These are phyloP conservation scores for Scutellaria minor DNA, from an alignment of 257 asterid species.

Conservation along the genomic window DNA sequence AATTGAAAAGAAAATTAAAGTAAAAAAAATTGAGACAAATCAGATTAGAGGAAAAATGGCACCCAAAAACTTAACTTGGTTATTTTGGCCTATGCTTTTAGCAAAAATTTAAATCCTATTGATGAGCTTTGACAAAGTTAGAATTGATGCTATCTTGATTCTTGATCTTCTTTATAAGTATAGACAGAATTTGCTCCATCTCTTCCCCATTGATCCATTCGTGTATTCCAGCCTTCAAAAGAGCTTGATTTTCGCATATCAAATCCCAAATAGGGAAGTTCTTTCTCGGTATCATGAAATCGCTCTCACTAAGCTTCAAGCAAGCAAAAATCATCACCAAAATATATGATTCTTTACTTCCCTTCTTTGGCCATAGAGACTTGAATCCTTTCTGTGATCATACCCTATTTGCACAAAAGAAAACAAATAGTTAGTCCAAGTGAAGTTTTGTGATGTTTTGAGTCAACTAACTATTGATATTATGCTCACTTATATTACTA, in stretches of 20 bases:
- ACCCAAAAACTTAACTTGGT: neutral
- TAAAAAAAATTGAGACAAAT: neutral
- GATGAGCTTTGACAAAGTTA: slow-evolving; percentile 51
- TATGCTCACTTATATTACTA: slow-evolving; percentile 10
- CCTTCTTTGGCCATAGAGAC: slow-evolving; percentile 47
- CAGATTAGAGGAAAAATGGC: neutral
- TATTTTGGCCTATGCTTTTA: slow-evolving; percentile 2
- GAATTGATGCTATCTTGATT: slow-evolving; percentile 31
- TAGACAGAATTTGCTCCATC: neutral
- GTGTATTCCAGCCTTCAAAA: slow-evolving; percentile 35
- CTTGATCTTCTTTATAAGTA: slow-evolving; percentile 47
- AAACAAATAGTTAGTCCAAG: neutral
- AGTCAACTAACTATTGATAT: too few species aligned
- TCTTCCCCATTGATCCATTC: too few species aligned
- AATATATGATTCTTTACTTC: slow-evolving; percentile 58
- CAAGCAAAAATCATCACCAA: slow-evolving; percentile 80
- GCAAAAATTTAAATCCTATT: slow-evolving; percentile 27
- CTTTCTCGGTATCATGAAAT: slow-evolving; percentile 80
- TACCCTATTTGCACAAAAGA: too few species aligned
- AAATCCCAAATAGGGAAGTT: slow-evolving; percentile 73
- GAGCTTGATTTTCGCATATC: slow-evolving; percentile 47
- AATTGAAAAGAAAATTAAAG: neutral
- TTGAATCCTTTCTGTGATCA: slow-evolving; percentile 62
- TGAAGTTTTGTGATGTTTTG: too few species aligned
- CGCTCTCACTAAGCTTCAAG: slow-evolving; percentile 51